Conservation (phyloP, 345 rosid species). For the Iberis pinnata region DNA sequence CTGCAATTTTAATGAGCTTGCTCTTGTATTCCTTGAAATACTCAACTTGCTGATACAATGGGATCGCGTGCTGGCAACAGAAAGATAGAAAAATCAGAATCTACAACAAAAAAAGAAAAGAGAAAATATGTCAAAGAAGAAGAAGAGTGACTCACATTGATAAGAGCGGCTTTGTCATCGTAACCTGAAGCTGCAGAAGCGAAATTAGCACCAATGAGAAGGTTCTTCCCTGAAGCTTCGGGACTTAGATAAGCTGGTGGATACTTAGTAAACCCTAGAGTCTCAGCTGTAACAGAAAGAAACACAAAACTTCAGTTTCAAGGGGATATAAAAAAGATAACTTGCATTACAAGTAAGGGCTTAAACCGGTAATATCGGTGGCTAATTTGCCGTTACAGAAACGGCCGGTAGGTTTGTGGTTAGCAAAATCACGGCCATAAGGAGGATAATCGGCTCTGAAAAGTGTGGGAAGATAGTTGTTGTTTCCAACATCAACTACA, state of each 20-base stretch:
- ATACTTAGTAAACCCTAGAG: slow-evolving; percentile 65
- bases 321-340: neutral
- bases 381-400: slow-evolving; percentile 91
- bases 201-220: slow-evolving; percentile 87
- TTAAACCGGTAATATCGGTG: slow-evolving; percentile 72
- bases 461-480: slow-evolving; percentile 69
- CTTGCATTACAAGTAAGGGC: slow-evolving; percentile 18
- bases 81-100: neutral
- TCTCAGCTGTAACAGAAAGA: slow-evolving; percentile 51
- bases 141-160: slow-evolving; percentile 37
- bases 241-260: slow-evolving; percentile 88
- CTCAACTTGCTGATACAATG: slow-evolving; percentile 63
- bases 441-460: slow-evolving; percentile 88
- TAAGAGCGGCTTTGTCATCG: slow-evolving; percentile 60
- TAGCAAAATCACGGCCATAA: slow-evolving; percentile 72
- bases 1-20: slow-evolving; percentile 60
- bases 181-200: slow-evolving; percentile 95
- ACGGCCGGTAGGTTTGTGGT: slow-evolving; percentile 72
- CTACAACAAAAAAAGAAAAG: too few relatives aligned
- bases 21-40: slow-evolving; percentile 72
- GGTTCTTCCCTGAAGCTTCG: slow-evolving; percentile 77
- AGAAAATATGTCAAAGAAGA: neutral
- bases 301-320: neutral
- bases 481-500: slow-evolving; percentile 88
- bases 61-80: slow-evolving; percentile 63